Percentiles rank a stretch among this genome's conserved stretches.
Evolutionary conservation across 1,284 basidiomycete genomes (phyloP).

Genomic region (Trichosporon sp.): DNA sequence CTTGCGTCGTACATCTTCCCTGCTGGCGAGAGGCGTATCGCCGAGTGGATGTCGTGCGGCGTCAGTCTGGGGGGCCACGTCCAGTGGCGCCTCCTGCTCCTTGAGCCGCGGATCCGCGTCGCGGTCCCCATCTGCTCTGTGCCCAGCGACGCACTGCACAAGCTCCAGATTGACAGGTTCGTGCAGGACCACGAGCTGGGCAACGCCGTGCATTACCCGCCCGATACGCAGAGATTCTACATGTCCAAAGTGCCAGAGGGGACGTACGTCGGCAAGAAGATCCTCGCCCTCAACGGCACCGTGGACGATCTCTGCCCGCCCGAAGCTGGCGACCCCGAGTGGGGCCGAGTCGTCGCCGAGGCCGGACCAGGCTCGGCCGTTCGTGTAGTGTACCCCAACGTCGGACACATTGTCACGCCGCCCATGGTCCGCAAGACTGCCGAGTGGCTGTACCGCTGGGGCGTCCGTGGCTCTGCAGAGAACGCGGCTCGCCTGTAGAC

Average conservation of each 20-base stretch:
- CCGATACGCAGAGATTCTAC: not conserved
- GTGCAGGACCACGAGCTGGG: not conserved
- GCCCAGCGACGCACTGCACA: conserved; percentile 2
- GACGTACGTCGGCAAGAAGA: conserved; percentile 59
- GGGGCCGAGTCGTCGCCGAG: not conserved
- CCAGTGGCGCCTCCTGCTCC: conserved; percentile 2
- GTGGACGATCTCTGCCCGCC: conserved; percentile 41
- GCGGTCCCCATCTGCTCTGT: conserved; percentile 2
- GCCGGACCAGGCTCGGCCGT: not conserved
- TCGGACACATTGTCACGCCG: conserved; percentile 42
- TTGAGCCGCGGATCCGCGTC: conserved; percentile 4
- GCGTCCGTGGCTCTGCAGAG: conserved; percentile 1
- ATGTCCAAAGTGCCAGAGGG: not conserved
- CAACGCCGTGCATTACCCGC: not conserved
- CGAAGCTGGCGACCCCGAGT: not conserved
- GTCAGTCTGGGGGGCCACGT: conserved; percentile 50
- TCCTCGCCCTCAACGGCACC: conserved; percentile 60
- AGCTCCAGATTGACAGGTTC: not conserved
- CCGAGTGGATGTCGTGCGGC: conserved; percentile 58
- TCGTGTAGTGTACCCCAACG: not conserved
- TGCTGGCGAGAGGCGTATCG: conserved; percentile 57
- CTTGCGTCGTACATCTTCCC: conserved; percentile 74
- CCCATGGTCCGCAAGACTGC: conserved; percentile 44
- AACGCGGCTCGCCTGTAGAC: not conserved
- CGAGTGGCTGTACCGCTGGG: conserved; percentile 43